phyloP scores from a whole-genome alignment of 2,329 filamentous ascomycete species.

The Rutstroemia sp. region DNA sequence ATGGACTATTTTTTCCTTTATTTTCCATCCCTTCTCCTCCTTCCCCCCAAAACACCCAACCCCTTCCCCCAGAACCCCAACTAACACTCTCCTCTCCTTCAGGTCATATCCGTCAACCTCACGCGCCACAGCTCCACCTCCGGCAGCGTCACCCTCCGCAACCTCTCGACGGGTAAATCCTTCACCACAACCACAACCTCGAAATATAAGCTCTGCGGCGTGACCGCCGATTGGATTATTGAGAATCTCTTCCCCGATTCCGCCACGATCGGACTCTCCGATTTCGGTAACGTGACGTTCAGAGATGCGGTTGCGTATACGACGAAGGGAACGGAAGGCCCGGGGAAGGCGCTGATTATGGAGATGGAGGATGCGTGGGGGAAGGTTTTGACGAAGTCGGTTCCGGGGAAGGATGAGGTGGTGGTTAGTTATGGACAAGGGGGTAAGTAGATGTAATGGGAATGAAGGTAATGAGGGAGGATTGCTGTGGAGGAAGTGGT shows the following conservation, averaged over 20 bases:
- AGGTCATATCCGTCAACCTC: slow-evolving; percentile 17
- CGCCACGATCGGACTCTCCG: slow-evolving; percentile 35
- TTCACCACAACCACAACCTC: slow-evolving; percentile 35
- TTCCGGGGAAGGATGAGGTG: not conserved
- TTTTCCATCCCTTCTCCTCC: not conserved
- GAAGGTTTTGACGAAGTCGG: not conserved
- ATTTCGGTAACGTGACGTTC: slow-evolving; percentile 41
- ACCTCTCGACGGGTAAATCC: slow-evolving; percentile 36
- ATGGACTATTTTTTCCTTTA: not conserved
- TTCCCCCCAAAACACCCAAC: no score
- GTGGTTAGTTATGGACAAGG: not conserved
- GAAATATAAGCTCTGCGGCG: slow-evolving; percentile 29
- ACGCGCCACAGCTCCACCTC: slow-evolving; percentile 31
- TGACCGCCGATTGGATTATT: slow-evolving; percentile 44
- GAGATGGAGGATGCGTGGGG: not conserved
- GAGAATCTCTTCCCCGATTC: slow-evolving; percentile 37
- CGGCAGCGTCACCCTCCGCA: slow-evolving; percentile 38
- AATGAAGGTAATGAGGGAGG: no score
- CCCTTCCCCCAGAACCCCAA: not conserved
- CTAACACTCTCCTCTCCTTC: not conserved
- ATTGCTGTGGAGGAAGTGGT: no score
- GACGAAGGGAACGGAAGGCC: not conserved
- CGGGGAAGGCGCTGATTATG: not conserved
- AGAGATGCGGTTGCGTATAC: slow-evolving; percentile 18
- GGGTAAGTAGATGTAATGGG: not conserved